Conservation (phyloP, 768 basidiomycete species). For the Pisolithus microcarpus region DNA sequence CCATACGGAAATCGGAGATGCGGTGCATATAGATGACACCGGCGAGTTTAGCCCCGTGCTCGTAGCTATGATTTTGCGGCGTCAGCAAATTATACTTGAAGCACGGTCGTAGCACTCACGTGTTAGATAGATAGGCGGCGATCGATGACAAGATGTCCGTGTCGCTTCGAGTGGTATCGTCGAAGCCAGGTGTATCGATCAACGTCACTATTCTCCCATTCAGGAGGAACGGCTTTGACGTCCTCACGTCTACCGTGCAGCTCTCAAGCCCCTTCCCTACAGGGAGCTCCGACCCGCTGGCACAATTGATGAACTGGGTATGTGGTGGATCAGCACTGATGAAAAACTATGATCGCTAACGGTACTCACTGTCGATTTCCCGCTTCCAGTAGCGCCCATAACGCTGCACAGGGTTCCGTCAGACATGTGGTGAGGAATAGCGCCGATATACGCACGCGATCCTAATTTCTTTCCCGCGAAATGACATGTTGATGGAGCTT, state of each 20-base stretch:
- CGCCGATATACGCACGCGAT: slow-evolving; percentile 6
- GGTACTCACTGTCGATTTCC: slow-evolving; percentile 12
- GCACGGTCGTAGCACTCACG: not conserved
- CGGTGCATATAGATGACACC: slow-evolving; percentile 53
- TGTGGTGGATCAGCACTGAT: not conserved
- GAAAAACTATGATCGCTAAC: not conserved
- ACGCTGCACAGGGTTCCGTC: slow-evolving; percentile 3
- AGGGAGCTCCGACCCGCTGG: slow-evolving; percentile 35
- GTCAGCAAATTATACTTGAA: not conserved
- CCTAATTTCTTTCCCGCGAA: slow-evolving; percentile 4
- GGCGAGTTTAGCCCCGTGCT: slow-evolving; percentile 34
- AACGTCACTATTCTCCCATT: slow-evolving; percentile 35
- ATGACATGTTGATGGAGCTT: not conserved
- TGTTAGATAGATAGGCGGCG: slow-evolving; percentile 20
- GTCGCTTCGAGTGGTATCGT: slow-evolving; percentile 40
- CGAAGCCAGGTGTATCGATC: slow-evolving; percentile 51
- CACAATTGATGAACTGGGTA: slow-evolving; percentile 40
- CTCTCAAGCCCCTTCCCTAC: slow-evolving; percentile 37
- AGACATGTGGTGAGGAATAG: not conserved
- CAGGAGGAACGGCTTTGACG: slow-evolving; percentile 32
- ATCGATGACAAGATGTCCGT: slow-evolving; percentile 39
- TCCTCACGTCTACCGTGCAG: slow-evolving; percentile 36
- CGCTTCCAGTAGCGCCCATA: slow-evolving; percentile 15
- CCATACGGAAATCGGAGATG: slow-evolving; percentile 45
- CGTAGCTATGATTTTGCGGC: slow-evolving; percentile 17